Evolutionary conservation across 176 grass and related monocot genomes (phyloP).

Genomic region (Triticum dicoccoides): DNA sequence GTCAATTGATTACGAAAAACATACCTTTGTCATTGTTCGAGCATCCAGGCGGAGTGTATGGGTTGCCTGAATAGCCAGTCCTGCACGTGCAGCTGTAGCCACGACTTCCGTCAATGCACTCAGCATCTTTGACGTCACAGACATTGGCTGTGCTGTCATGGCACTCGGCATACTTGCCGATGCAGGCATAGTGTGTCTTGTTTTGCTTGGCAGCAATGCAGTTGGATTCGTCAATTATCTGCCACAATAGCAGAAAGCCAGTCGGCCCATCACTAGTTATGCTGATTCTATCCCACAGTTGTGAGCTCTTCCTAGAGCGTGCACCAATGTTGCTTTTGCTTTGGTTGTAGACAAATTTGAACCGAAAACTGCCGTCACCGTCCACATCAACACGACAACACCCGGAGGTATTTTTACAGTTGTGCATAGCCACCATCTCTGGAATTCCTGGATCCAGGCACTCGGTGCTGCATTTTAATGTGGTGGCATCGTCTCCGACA

Average conservation of each 20-base stretch:
- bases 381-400: not conserved
- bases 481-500: not conserved
- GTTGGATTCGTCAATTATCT: not conserved
- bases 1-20: not conserved
- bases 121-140: no score
- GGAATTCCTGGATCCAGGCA: not conserved
- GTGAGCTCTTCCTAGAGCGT: not conserved
- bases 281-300: not conserved
- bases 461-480: not conserved
- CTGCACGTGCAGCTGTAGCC: not conserved
- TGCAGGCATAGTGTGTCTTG: not conserved
- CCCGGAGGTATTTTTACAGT: not conserved
- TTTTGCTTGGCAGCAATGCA: not conserved
- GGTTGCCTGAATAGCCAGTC: not conserved
- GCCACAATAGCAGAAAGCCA: not conserved
- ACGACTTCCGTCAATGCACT: not conserved
- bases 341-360: not conserved
- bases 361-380: not conserved
- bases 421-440: not conserved
- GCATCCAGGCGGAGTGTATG: not conserved
- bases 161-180: not conserved
- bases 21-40: not conserved
- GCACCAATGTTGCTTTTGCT: not conserved
- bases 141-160: no score
- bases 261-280: not conserved